These are phyloP conservation scores for Asterochloris sp. DNA, from an alignment of 139 green algal species.

Conservation along the genomic window DNA sequence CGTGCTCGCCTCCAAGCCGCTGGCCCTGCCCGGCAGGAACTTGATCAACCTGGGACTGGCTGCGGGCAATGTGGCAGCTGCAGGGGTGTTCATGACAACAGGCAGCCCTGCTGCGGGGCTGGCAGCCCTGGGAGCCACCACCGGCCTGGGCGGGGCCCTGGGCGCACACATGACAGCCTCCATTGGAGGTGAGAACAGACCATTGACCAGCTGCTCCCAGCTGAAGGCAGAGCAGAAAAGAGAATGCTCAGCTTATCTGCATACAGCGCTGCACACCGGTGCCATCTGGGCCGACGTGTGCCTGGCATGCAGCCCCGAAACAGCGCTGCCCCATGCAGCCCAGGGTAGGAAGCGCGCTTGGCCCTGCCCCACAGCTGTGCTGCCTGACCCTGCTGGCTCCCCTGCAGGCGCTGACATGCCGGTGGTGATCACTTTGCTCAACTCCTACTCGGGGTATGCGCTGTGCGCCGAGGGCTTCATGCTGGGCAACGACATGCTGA, in stretches of 20 bases:
- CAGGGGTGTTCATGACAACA: slow-evolving; percentile 45
- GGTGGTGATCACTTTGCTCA: slow-evolving; percentile 91
- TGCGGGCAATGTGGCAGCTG: slow-evolving; percentile 47
- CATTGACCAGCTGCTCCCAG: not conserved
- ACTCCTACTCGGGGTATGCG: slow-evolving; percentile 76
- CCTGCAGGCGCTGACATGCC: slow-evolving; percentile 77
- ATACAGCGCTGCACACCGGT: too few species aligned
- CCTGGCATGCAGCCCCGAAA: too few species aligned
- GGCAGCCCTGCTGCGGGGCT: slow-evolving; percentile 40
- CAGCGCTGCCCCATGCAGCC: not conserved
- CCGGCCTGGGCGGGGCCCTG: slow-evolving; percentile 59
- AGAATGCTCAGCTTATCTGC: too few species aligned
- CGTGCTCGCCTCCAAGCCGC: slow-evolving; percentile 52
- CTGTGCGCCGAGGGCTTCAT: slow-evolving; percentile 89
- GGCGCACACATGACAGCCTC: slow-evolving; percentile 81
- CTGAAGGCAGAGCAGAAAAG: not conserved
- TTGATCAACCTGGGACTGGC: slow-evolving; percentile 59
- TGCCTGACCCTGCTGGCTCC: not conserved
- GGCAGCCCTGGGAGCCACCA: slow-evolving; percentile 52
- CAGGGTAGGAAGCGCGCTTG: not conserved
- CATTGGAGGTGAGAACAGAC: slow-evolving; percentile 57
- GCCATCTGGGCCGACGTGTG: too few species aligned
- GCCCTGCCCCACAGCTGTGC: not conserved
- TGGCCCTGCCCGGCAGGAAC: slow-evolving; percentile 80
- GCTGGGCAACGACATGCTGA: slow-evolving; percentile 82